These are phyloP conservation scores for Colletotrichum aenigma DNA, from an alignment of 2,329 filamentous ascomycete species.

Conservation along the genomic window DNA sequence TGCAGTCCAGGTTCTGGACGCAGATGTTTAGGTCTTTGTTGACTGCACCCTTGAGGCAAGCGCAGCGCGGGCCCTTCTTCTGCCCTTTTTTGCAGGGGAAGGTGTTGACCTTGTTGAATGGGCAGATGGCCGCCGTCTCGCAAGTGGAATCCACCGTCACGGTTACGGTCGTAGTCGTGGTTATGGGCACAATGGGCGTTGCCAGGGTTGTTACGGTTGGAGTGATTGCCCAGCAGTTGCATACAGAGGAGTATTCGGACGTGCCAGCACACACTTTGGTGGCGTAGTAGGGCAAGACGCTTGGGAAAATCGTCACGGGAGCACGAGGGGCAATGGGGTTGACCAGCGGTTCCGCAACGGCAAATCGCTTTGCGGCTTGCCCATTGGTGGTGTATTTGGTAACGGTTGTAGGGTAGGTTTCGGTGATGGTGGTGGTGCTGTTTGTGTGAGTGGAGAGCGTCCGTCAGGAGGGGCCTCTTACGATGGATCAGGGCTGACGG, in stretches of 20 bases:
- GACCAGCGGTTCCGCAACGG: not conserved
- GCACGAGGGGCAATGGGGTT: not conserved
- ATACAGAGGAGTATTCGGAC: slow-evolving; percentile 42
- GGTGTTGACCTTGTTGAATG: not conserved
- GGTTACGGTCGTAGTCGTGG: slow-evolving; percentile 41
- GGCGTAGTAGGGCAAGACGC: slow-evolving; percentile 41
- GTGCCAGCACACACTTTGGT: slow-evolving; percentile 32
- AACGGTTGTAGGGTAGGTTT: not conserved
- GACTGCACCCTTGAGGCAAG: not conserved
- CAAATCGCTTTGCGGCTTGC: not conserved
- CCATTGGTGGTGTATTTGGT: not conserved
- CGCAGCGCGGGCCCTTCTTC: not conserved
- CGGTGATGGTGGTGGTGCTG: slow-evolving; percentile 1
- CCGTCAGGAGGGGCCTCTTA: not conserved
- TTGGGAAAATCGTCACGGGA: slow-evolving; percentile 26
- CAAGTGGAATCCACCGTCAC: not conserved
- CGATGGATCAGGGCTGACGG: not conserved
- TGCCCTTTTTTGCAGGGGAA: not conserved
- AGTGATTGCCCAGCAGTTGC: slow-evolving; percentile 48
- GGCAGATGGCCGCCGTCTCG: not conserved
- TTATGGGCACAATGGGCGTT: slow-evolving; percentile 33
- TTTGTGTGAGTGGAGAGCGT: not conserved
- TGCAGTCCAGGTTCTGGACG: not conserved
- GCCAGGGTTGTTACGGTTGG: slow-evolving; percentile 37
- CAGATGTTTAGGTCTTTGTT: not conserved